phyloP scores from a whole-genome alignment of 1,284 basidiomycete genomes.

The Ustilago tritici region DNA sequence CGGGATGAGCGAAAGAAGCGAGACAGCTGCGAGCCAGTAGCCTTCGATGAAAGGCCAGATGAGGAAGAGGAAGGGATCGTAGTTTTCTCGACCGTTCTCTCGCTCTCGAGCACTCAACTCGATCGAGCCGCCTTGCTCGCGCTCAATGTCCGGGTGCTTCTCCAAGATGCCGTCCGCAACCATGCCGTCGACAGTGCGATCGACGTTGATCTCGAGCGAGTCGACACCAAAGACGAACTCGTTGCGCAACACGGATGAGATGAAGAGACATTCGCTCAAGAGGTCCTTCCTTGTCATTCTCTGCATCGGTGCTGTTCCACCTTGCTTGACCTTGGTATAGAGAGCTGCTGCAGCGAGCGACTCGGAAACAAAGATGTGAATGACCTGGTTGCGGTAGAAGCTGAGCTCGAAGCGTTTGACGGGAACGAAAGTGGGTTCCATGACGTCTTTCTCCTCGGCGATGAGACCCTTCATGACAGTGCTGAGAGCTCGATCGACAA shows the following conservation, averaged over 20 bases:
- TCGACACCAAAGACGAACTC: slow-evolving; percentile 70
- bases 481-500: slow-evolving; percentile 66
- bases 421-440: slow-evolving; percentile 69
- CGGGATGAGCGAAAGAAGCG: slow-evolving; percentile 67
- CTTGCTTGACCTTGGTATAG: slow-evolving; percentile 70
- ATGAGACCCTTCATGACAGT: slow-evolving; percentile 69
- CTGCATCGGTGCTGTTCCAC: slow-evolving; percentile 66
- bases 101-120: slow-evolving; percentile 59
- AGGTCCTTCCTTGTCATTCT: slow-evolving; percentile 61
- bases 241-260: slow-evolving; percentile 68
- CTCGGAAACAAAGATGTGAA: slow-evolving; percentile 66
- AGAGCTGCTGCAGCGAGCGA: slow-evolving; percentile 59
- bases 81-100: slow-evolving; percentile 66
- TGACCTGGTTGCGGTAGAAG: slow-evolving; percentile 70
- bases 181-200: slow-evolving; percentile 57
- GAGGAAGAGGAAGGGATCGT: slow-evolving; percentile 65
- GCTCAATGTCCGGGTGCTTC: slow-evolving; percentile 33
- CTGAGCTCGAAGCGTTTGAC: slow-evolving; percentile 69
- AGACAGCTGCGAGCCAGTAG: slow-evolving; percentile 70
- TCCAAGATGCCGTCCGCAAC: slow-evolving; percentile 41
- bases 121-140: slow-evolving; percentile 45
- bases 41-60: slow-evolving; percentile 67
- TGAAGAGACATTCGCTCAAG: slow-evolving; percentile 62
- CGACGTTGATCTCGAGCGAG: slow-evolving; percentile 66
- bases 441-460: slow-evolving; percentile 64